Conservation (phyloP, 495 filamentous ascomycete species). For the Jackrogersella minutella region DNA sequence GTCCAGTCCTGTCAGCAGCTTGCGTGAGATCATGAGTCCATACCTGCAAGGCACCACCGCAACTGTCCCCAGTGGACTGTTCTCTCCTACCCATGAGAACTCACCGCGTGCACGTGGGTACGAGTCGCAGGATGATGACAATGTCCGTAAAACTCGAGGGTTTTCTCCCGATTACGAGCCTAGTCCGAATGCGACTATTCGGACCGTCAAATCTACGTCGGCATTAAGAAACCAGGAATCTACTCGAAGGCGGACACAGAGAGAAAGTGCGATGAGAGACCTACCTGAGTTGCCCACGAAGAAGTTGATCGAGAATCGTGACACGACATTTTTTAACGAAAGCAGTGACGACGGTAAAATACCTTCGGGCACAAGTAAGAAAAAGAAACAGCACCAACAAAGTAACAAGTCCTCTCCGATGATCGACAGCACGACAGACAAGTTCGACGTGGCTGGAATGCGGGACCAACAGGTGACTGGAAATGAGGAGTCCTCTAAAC, state of each 20-base stretch:
- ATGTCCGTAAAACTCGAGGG: conserved; percentile 50
- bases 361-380: background rate
- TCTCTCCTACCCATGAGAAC: conserved; percentile 29
- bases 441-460: background rate
- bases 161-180: conserved; percentile 74
- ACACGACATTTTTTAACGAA: conserved; percentile 43
- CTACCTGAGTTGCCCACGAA: conserved; percentile 40
- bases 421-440: background rate
- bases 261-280: conserved; percentile 32
- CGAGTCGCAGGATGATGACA: conserved; percentile 40
- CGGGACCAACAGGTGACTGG: conserved; percentile 10
- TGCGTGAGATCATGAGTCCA: conserved; percentile 90
- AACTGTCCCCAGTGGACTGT: conserved; percentile 6
- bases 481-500: conserved; percentile 17
- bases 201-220: conserved; percentile 57
- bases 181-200: conserved; percentile 65
- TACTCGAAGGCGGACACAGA: conserved; percentile 35
- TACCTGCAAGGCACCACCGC: conserved; percentile 62
- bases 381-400: conserved; percentile 20
- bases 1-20: conserved; percentile 82
- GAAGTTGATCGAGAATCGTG: conserved; percentile 17
- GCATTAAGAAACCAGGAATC: conserved; percentile 42
- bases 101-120: conserved; percentile 30
- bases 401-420: conserved; percentile 21
- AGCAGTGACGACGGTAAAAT: conserved; percentile 45